Evolutionary conservation across 768 basidiomycete species (phyloP), one percentile per base, ranked within the genome.

Genomic region (Pleurotus djamor): DNA sequence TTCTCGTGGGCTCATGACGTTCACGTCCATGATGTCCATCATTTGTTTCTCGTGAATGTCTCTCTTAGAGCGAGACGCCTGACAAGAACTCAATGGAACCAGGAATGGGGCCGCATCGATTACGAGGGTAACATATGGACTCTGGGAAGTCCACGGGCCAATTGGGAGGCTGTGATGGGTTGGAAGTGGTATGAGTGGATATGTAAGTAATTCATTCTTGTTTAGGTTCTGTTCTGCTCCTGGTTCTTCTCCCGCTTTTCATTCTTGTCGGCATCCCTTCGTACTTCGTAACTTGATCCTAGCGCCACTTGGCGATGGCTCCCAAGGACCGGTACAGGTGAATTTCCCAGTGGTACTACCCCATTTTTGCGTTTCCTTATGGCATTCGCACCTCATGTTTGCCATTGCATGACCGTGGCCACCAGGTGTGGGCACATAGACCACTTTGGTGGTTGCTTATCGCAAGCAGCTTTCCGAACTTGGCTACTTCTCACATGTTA

Each of bases 101-200:
- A 74, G 28, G 94, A 96, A 65, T 98, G 92, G 91, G 95, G 95
- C 0, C 72, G 78, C 33, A 75, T 91, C 0, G 76, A 79, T 5
- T 83, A 77, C 34, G 95, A 96, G 67, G 94, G 90, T 0, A 87
- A 94, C 68, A 71, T 96, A 5, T 98, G 95, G 95, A 92, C 89
- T 86, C 72, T 84, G 37, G 95, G 91, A 32, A 83, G 78, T 62
- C 60, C 64, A 48, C 70, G 77, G 51, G 75, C 72, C 45, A 88
- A 87, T 63, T 97, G 94, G 94, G 80, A 82, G 64, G 82, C 84
- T 51, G 87, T 89, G 47, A 96, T 98, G 93, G 95, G 95, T 7
- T 71, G 65, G 36, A 82, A 75, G 59, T 70, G 71, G 58, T 79
- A 80, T 69, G 84, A 86, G 41, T 97, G 94, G 94, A 79, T 95